Evolutionary conservation across 1,284 basidiomycete genomes (phyloP).

Genomic region (Tilletia horrida): DNA sequence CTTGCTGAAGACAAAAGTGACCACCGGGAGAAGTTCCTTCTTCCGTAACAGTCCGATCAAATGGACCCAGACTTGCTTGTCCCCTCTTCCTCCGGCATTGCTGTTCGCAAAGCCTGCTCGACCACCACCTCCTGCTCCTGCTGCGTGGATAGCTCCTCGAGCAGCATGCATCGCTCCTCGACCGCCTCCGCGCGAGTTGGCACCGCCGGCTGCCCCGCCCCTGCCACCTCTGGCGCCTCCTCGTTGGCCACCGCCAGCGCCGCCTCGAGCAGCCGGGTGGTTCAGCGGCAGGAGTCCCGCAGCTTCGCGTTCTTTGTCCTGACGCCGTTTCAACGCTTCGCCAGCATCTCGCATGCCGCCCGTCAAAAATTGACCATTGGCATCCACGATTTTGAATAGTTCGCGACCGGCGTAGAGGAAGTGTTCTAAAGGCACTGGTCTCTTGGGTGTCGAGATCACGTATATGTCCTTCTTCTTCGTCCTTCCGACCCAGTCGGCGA

Average conservation of each 20-base stretch:
- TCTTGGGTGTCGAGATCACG: slow-evolving; percentile 92
- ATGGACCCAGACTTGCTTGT: slow-evolving; percentile 92
- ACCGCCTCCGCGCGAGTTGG: slow-evolving; percentile 57
- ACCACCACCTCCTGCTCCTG: slow-evolving; percentile 22
- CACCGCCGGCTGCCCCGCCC: slow-evolving; percentile 66
- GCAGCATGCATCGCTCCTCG: slow-evolving; percentile 48
- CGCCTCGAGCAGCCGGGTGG: slow-evolving; percentile 1
- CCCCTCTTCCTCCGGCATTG: slow-evolving; percentile 24
- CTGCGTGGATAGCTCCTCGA: slow-evolving; percentile 31
- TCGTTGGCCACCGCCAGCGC: slow-evolving; percentile 19
- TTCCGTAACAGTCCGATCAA: slow-evolving; percentile 83
- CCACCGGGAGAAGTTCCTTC: slow-evolving; percentile 80
- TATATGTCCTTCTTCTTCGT: slow-evolving; percentile 99
- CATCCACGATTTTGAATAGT: slow-evolving; percentile 86
- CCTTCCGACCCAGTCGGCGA: slow-evolving; percentile 98
- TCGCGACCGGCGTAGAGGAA: slow-evolving; percentile 91
- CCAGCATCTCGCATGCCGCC: slow-evolving; percentile 68
- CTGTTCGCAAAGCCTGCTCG: slow-evolving; percentile 2
- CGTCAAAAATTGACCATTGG: slow-evolving; percentile 68
- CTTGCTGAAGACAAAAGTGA: slow-evolving; percentile 96
- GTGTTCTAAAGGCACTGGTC: slow-evolving; percentile 95
- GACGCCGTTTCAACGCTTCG: slow-evolving; percentile 83
- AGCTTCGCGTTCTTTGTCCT: slow-evolving; percentile 94
- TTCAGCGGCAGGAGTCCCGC: slow-evolving; percentile 69
- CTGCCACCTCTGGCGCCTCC: slow-evolving; percentile 65